Evolutionary conservation across 2,329 filamentous ascomycete genomes (phyloP), one percentile per base, ranked within the genome.

Genomic region (Purpureocillium lavendulum): DNA sequence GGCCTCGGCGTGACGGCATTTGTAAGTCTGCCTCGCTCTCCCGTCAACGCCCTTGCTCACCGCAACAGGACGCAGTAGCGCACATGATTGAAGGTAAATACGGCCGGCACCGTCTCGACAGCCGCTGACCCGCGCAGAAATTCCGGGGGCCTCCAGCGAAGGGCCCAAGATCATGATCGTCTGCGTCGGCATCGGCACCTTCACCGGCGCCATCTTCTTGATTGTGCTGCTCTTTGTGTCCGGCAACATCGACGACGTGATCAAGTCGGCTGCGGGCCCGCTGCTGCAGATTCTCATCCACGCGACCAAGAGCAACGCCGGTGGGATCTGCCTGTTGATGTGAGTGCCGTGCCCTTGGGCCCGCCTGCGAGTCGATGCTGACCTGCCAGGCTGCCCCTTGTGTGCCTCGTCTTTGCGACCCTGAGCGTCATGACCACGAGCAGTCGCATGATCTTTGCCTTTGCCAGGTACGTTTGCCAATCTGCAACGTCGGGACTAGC

Each of bases 371-470:
- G 4, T 3, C 3, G 4, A 30, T 2, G 13, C 40, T 46, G 6
- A 45, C 26, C 17, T 26, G 6, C 3, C 9, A 49, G 48, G 43
- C 32, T 83, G 39, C 78, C 79, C 0, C 59, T 83, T 2, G 50
- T 80, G 2, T 83, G 80, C 49, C 66, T 82, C 36, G 60, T 81
- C 3, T 82, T 84, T 51, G 77, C 79, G 2, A 73, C 72, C 3
- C 78, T 70, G 4, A 70, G 69, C 4, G 75, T 83, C 49, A 77
- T 83, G 75, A 81, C 79, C 1, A 83, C 80, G 0, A 76, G 70
- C 28, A 75, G 69, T 28, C 70, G 80, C 7, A 83, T 83, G 72
- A 75, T 75, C 8, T 84, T 79, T 50, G 80, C 81, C 0, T 84
- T 84, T 45, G 78, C 57, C 6, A 46, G 59, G 48, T 47, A 41